phyloP scores from a whole-genome alignment of 2,329 filamentous ascomycete species.

The Fusarium solani-melongenae region DNA sequence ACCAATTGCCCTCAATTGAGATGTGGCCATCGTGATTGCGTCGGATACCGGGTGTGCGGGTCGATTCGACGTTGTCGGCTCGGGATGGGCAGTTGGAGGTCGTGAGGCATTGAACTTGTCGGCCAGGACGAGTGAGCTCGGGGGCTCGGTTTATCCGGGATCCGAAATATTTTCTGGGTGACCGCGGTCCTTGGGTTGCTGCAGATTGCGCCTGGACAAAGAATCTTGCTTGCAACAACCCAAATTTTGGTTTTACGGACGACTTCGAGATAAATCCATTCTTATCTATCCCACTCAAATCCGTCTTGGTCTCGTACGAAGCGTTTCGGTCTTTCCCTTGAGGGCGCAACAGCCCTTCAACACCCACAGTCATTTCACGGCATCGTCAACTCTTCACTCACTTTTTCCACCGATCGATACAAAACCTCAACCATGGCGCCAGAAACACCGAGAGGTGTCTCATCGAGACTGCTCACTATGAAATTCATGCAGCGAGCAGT shows the following conservation, averaged over 20 bases:
- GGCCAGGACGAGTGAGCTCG: slow-evolving; percentile 18
- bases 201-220: slow-evolving; percentile 12
- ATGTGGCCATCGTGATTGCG: slow-evolving; percentile 53
- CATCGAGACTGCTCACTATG: slow-evolving; percentile 90
- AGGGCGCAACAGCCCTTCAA: background rate
- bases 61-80: slow-evolving; percentile 41
- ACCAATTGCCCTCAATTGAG: slow-evolving; percentile 59
- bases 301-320: background rate
- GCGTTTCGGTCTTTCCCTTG: background rate
- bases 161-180: slow-evolving; percentile 36
- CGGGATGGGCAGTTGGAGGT: slow-evolving; percentile 30
- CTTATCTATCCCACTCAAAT: background rate
- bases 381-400: slow-evolving; percentile 2
- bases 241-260: background rate
- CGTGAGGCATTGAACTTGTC: slow-evolving; percentile 39
- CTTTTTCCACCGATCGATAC: background rate
- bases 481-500: slow-evolving; percentile 96
- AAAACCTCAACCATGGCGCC: slow-evolving; percentile 55
- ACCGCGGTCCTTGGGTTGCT: background rate
- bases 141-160: slow-evolving; percentile 37
- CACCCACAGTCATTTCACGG: background rate
- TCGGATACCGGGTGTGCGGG: slow-evolving; percentile 41
- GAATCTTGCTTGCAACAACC: slow-evolving; percentile 14
- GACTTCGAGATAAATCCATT: background rate
- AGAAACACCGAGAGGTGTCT: slow-evolving; percentile 75